Conservation (phyloP, 2,329 filamentous ascomycete species). For the Dactylellina drechsleri region DNA sequence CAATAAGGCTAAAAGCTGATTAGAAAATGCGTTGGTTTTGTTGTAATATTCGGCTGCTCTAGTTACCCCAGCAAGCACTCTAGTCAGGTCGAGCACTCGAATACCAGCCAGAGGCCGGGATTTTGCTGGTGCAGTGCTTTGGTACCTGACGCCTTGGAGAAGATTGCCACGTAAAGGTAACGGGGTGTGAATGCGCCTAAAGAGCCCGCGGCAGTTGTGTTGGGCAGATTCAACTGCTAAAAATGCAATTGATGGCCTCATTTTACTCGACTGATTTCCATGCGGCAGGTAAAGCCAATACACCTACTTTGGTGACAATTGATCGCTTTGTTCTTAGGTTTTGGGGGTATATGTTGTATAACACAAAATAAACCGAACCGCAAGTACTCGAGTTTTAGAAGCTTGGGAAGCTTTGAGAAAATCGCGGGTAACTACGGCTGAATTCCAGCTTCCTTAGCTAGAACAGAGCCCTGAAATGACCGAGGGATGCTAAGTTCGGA, state of each 20-base stretch:
- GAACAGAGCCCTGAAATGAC: too few relatives aligned
- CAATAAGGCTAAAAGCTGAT: slow-evolving; percentile 76
- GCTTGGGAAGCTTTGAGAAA: not conserved
- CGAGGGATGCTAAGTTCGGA: not conserved
- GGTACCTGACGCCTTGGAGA: slow-evolving; percentile 7
- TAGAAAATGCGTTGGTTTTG: slow-evolving; percentile 21
- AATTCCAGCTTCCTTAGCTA: slow-evolving; percentile 18
- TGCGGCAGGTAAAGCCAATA: not conserved
- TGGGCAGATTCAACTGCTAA: not conserved
- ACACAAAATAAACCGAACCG: too few relatives aligned
- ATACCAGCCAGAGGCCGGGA: slow-evolving; percentile 79
- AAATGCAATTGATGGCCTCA: slow-evolving; percentile 14
- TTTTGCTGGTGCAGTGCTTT: slow-evolving; percentile 40
- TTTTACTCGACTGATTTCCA: not conserved
- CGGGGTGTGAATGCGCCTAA: not conserved
- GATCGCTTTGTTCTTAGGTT: not conserved
- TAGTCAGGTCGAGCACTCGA: slow-evolving; percentile 93
- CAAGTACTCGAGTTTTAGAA: not conserved
- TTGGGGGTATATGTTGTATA: not conserved
- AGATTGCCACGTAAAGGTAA: not conserved
- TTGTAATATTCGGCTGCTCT: slow-evolving; percentile 56
- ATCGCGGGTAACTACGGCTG: slow-evolving; percentile 37
- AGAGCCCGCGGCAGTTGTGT: not conserved
- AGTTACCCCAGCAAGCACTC: slow-evolving; percentile 89
- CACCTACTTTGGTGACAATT: too few relatives aligned